Percentiles rank a stretch among this genome's conserved stretches.
These are phyloP conservation scores for Simmondsia chinensis DNA, from an alignment of 148 eudicot genomes.

Conservation along the genomic window DNA sequence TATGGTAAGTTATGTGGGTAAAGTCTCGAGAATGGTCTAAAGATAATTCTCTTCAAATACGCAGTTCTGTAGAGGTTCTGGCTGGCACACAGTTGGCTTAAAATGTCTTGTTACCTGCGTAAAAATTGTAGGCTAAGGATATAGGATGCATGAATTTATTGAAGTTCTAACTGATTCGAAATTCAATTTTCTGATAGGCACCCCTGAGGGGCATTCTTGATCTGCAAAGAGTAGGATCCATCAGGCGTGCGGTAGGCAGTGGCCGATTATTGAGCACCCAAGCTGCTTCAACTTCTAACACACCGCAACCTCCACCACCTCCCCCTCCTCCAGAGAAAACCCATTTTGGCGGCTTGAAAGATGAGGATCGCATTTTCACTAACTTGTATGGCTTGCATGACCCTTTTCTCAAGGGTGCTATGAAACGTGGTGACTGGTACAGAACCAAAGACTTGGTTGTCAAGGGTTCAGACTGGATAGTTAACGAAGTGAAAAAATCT, in stretches of 20 bases:
- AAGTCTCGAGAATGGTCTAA: no score
- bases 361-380: constrained; percentile 95
- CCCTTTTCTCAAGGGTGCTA: constrained; percentile 92
- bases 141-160: no score
- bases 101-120: no score
- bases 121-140: no score
- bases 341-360: constrained; percentile 91
- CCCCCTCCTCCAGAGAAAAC: constrained; percentile 98
- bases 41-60: no score
- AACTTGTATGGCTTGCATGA: constrained; percentile 81
- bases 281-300: constrained; percentile 60
- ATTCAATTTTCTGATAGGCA: constrained; percentile 31
- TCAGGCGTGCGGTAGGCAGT: constrained; percentile 32
- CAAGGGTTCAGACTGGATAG: constrained; percentile 95
- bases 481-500: constrained; percentile 84
- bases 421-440: constrained; percentile 95
- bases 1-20: no score
- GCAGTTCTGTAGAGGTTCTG: no score
- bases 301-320: constrained; percentile 82
- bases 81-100: no score
- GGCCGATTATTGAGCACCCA: constrained; percentile 71
- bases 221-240: constrained; percentile 36
- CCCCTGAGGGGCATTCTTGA: constrained; percentile 68
- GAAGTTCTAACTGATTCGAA: no score
- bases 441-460: constrained; percentile 88